A percentile compares a stretch with the other conserved stretches of the same genome.
Evolutionary conservation across 768 basidiomycete species (phyloP).

Genomic region (Russula sp.): DNA sequence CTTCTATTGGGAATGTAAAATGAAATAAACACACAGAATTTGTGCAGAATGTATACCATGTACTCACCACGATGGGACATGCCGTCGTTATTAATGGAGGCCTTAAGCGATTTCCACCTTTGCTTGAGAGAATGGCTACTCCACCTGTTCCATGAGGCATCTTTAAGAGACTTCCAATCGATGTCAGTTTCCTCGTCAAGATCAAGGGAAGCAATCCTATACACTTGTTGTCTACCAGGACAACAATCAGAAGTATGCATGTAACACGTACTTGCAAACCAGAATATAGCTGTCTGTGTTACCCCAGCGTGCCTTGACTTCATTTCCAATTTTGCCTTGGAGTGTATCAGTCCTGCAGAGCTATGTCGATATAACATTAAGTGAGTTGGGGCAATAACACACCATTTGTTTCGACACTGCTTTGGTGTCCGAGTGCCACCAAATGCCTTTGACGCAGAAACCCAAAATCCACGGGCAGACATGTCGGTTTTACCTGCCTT

Average conservation of each 20-base stretch:
- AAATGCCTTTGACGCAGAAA: neutral
- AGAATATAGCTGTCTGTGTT: neutral
- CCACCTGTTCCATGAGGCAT: neutral
- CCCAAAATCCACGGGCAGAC: neutral
- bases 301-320: neutral
- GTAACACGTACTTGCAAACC: neutral
- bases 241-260: neutral
- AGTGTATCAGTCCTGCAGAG: neutral
- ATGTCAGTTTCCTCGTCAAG: neutral
- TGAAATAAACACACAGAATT: neutral
- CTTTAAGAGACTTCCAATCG: neutral
- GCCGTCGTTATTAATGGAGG: neutral
- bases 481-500: neutral
- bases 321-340: neutral
- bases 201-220: constrained; percentile 3
- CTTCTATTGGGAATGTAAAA: neutral
- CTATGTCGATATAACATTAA: too few relatives aligned
- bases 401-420: constrained; percentile 2
- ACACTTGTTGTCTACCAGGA: neutral
- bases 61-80: neutral
- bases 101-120: neutral
- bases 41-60: neutral
- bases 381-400: neutral
- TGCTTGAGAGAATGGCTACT: neutral
- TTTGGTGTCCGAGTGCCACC: neutral